Percentiles rank a stretch among this genome's conserved stretches.
These are phyloP conservation scores for Backusella circina DNA, from an alignment of 192 early-diverging fungal genomes.

Conservation along the genomic window DNA sequence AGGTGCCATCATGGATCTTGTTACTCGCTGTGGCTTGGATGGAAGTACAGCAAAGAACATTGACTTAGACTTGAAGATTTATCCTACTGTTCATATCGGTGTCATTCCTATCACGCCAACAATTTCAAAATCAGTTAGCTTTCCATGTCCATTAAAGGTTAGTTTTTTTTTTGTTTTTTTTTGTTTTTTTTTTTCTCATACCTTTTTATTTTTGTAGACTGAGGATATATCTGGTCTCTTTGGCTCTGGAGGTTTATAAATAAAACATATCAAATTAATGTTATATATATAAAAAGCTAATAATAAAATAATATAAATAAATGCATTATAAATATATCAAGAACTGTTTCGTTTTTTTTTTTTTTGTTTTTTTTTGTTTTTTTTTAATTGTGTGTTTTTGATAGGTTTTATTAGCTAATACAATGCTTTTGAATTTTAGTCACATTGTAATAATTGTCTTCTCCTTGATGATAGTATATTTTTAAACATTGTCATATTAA, in stretches of 20 bases:
- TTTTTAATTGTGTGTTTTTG: too few species aligned
- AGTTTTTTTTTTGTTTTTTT: neutral
- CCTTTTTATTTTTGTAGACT: neutral
- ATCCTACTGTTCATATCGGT: slow-evolving; percentile 42
- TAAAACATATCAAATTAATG: neutral
- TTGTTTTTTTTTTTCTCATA: neutral
- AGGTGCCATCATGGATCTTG: slow-evolving; percentile 41
- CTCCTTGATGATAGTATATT: too few species aligned
- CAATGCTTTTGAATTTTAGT: too few species aligned
- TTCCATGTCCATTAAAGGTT: slow-evolving; percentile 40
- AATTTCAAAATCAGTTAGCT: slow-evolving; percentile 30
- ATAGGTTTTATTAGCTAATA: too few species aligned
- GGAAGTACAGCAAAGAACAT: slow-evolving; percentile 28
- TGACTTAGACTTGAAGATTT: slow-evolving; percentile 43
- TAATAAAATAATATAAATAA: neutral
- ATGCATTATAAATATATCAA: neutral
- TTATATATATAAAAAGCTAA: neutral
- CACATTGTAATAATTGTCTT: too few species aligned
- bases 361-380: too few species aligned
- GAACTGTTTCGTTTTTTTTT: too few species aligned
- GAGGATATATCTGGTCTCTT: neutral
- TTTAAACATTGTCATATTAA: too few species aligned
- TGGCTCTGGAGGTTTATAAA: neutral
- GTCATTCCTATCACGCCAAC: slow-evolving; percentile 42
- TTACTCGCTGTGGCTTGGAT: slow-evolving; percentile 37